phyloP scores from a whole-genome alignment of 148 eudicot species.

The Pharnaceum exiguum region DNA sequence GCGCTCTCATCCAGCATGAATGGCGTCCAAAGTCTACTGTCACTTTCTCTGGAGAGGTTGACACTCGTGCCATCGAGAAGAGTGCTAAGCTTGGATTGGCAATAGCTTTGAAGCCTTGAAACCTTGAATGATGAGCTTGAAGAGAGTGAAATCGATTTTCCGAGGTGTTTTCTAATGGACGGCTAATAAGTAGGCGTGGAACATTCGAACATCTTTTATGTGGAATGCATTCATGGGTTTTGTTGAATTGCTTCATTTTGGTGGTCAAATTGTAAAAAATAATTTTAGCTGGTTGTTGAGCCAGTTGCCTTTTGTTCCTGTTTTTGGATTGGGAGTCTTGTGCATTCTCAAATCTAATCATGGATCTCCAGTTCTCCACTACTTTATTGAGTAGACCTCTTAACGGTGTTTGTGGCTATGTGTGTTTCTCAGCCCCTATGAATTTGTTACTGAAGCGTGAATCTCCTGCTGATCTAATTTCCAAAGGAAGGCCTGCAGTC shows the following conservation, averaged over 20 bases:
- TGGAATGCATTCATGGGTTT: constrained; percentile 20
- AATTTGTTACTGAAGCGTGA: too few species aligned
- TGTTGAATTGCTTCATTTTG: constrained; percentile 18
- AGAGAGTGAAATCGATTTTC: constrained; percentile 19
- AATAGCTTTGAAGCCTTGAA: constrained; percentile 66
- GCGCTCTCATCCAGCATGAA: constrained; percentile 72
- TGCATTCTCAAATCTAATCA: constrained; percentile 1
- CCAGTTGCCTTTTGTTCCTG: constrained; percentile 18
- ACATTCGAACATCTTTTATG: constrained; percentile 1
- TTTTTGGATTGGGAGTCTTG: neutral
- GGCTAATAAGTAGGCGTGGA: constrained; percentile 23
- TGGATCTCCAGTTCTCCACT: neutral
- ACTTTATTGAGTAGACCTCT: neutral
- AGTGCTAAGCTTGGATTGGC: constrained; percentile 75
- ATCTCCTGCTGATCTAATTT: too few species aligned
- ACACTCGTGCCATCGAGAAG: constrained; percentile 76
- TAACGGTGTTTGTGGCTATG: too few species aligned
- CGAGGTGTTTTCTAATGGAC: constrained; percentile 15
- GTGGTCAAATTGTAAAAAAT: constrained; percentile 31
- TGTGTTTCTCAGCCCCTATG: too few species aligned
- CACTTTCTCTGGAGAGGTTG: constrained; percentile 77
- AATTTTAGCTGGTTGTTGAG: constrained; percentile 21
- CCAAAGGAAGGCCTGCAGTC: too few species aligned
- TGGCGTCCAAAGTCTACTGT: constrained; percentile 65
- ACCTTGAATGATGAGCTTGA: constrained; percentile 6